Evolutionary conservation across 192 early-diverging fungal species (phyloP), one percentile per base, ranked within the genome.

Genomic region (Gryganskiella cystojenkinii): DNA sequence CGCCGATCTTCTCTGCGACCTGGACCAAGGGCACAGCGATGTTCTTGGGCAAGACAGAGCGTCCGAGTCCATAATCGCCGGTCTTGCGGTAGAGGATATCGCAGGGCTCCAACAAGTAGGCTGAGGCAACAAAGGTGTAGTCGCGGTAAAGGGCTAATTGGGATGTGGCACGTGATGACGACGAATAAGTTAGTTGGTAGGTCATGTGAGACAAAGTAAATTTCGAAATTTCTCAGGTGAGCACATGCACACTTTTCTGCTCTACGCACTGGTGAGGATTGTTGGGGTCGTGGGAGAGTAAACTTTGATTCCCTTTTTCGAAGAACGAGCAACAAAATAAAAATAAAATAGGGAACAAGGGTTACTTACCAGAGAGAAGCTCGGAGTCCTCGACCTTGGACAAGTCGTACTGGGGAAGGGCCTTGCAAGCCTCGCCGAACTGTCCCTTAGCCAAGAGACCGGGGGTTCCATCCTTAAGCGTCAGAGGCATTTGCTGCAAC

Each of bases 61-160:
- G 82, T 10, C 91, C 95, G 33, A 95, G 82, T 3, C 95, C 94
- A 79, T 95, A 95, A 25, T 92, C 87, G 5, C 89, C 86, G 0
- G 81, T 86, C 61, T 89, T 75, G 45, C 92, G 82, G 80, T 86
- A 90, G 78, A 90, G 80, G 43, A 95, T 84, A 75, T 97, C 94
- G 66, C 94, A 95, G 30, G 95, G 95, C 75, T 96, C 95, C 28
- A 96, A 82, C 17, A 96, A 81, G 68, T 96, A 96, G 15, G 95
- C 92, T 2, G 93, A 94, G 5, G 94, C 93, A 28, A 92, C 83
- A 64, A 95, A 94, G 13, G 94, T 93, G 67, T 94, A 94, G 81
- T 96, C 95, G 35, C 95, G 86, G 86, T 91, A 95, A 20, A 96
- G 80, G 8, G 93, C 94, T 64, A 68, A 65, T 25, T 28, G n/a